Evolutionary conservation across 116 monocot species (phyloP), one percentile per base, ranked within the genome.

Genomic region (Dioscorea cayenensis): DNA sequence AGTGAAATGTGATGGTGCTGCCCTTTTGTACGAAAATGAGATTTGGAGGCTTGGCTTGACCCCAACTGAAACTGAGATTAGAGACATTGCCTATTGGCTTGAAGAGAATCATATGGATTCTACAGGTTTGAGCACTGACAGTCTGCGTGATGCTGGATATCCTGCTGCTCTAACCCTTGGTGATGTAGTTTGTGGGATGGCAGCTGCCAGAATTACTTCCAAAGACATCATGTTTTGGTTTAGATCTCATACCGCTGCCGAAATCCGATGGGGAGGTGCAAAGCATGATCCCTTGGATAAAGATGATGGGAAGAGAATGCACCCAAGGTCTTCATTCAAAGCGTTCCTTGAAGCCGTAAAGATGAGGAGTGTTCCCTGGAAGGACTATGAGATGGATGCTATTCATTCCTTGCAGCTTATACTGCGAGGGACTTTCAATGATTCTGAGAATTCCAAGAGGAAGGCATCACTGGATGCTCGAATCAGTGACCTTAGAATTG

Each of bases 381-480:
- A 79, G 50, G 92, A 95, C 69, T 82, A 87, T 48, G 95, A 95
- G 72, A 92, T 95, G 95, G 89, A 95, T 77, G 95, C 95, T 28
- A 89, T 95, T 72, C 92, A 95, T 69, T 91, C 95, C 35, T 55
- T 95, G 62, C 95, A 95, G 69, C 89, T 95, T 38, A 95, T 95
- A 66, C 83, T 95, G 11, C 74, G 95, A 32, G 92, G 84, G n/a
- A 82, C 80, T 10, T 71, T 91, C 29, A 66, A 60, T 63, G 77
- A 60, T 32, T 9, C 6, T 52, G 72, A n/a, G 23, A 62, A 49
- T 6, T 51, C 50, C 11, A 49, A 50, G 17, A 73, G 73, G 68
- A 81, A 17, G 9, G 68, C 18, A 9, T 28, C 28, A 10, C 35
- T 79, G 14, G 84, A 84, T 50, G 51, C 64, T 60, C 74, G 37